Evolutionary conservation across 306 rosid species (phyloP).

Genomic region (Vachellia pachyceras): DNA sequence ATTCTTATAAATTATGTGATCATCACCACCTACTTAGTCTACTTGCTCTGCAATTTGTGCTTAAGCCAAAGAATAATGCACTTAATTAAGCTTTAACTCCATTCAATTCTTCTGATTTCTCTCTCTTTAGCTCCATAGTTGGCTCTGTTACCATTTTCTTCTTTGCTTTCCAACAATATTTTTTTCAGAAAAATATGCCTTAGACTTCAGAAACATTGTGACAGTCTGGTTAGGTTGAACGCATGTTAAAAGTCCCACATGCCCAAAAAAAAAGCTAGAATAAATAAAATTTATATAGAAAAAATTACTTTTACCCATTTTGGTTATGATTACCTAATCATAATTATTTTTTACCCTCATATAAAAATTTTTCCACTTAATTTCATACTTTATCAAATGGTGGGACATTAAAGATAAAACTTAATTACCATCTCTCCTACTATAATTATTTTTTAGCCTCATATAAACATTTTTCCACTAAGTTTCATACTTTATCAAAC

Average conservation of each 20-base stretch:
- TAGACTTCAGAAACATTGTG: background rate
- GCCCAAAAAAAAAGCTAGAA: background rate
- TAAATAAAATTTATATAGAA: background rate
- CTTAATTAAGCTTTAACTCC: too few relatives aligned
- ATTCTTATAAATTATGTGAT: background rate
- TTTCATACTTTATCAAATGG: background rate
- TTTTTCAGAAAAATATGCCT: too few relatives aligned
- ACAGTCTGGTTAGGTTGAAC: background rate
- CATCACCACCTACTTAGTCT: background rate
- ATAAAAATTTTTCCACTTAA: background rate
- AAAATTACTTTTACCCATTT: background rate
- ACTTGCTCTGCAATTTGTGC: background rate
- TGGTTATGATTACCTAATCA: background rate
- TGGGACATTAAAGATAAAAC: background rate
- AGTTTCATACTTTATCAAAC: background rate
- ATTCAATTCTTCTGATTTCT: too few relatives aligned
- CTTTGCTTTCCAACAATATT: too few relatives aligned
- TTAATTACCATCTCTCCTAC: too few relatives aligned
- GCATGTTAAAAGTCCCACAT: background rate
- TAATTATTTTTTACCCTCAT: too few relatives aligned
- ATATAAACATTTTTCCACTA: background rate
- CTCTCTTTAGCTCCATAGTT: too few relatives aligned
- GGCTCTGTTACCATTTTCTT: background rate
- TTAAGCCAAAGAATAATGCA: background rate
- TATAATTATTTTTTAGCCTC: too few relatives aligned